phyloP scores from a whole-genome alignment of 805 yeast species.

The Schizosaccharomyces lindneri region DNA sequence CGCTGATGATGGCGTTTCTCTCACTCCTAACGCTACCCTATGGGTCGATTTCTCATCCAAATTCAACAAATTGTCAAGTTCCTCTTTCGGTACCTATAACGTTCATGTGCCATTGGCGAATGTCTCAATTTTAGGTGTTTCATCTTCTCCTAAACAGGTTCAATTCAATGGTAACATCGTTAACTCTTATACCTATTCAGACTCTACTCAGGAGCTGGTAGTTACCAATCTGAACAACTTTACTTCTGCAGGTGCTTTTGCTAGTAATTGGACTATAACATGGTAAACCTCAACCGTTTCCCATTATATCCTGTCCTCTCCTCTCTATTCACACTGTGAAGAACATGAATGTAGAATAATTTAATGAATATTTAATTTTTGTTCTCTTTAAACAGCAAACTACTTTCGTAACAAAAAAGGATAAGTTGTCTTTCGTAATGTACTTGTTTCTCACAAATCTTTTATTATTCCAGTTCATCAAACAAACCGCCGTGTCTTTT shows the following conservation, averaged over 20 bases:
- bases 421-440: too few relatives aligned
- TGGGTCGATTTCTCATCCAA: not conserved
- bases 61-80: not conserved
- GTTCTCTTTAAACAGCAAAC: too few relatives aligned
- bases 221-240: not conserved
- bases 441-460: too few relatives aligned
- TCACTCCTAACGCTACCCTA: not conserved
- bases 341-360: too few relatives aligned
- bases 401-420: too few relatives aligned
- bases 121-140: conserved; percentile 3
- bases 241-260: not conserved
- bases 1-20: conserved; percentile 55
- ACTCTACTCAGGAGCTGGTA: not conserved
- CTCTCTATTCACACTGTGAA: too few relatives aligned
- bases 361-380: too few relatives aligned
- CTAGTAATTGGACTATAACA: not conserved
- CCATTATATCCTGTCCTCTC: not conserved
- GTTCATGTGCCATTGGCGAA: not conserved
- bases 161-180: not conserved
- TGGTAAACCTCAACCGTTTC: conserved; percentile 11
- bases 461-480: too few relatives aligned
- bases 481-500: too few relatives aligned
- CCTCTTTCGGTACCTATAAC: not conserved
- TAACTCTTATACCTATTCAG: not conserved
- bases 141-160: conserved; percentile 1